Base-by-base conservation (phyloP, 2,329 filamentous ascomycete genomes). In the Fusarium sp. region DNA sequence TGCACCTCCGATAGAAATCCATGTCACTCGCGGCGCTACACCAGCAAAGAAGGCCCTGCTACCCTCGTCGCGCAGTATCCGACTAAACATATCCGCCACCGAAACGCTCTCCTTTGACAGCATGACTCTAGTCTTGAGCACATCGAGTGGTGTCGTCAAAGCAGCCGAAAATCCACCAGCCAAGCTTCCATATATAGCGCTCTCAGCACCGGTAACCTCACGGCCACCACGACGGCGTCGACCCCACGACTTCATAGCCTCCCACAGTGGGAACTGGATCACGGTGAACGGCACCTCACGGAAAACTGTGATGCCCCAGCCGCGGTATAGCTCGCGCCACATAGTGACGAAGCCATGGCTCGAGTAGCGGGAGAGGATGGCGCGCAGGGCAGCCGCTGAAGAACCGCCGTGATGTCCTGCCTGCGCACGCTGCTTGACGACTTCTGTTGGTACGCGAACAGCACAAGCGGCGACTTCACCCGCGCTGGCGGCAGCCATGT, bases 101-200 rank as follows among this genome's bases (percentile, higher is more conserved):
- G 81, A 84, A 73, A 84, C 85, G 67, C 80, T 85, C 79, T 88
- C 85, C 70, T 86, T 84, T 13, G 91, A 89, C 67, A 99, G 80
- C 95, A 99, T 99, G 77, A 98, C 89, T 63, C 95, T 82, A 64
- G 95, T 99, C 86, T 99, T 99, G 66, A 99, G 81, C 61, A 99
- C 95, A 77, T 99, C 95, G 61, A 99, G 78, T 35, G 95, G 95
- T 48, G 95, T 99, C 21, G 95, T 99, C 56, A 94, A 73, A 0
- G 86, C 94, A 1, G 95, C 95, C 1, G 95, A 93, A 35, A 97
- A 82, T 1, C 89, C 93, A 1, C 95, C 95, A 0, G 92, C 88
- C 32, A 93, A 72, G 68, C 90, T 93, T 1, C 95, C 95, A 75
- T 95, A 94, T 37, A 95, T 69, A 1, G 90, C 95, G 66, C 91